A percentile compares a stretch with the other conserved stretches of the same genome.
Evolutionary conservation across 345 rosid species (phyloP).

Genomic region (Brassica napus): Da-Ae NC_063451.1:31914001-31914500

Average conservation of each 20-base stretch:
- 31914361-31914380: slow-evolving; percentile 23
- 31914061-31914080: slow-evolving; percentile 34
- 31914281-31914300: slow-evolving; percentile 35
- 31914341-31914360: slow-evolving; percentile 17
- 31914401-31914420: slow-evolving; percentile 21
- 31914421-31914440: slow-evolving; percentile 35
- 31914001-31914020: slow-evolving; percentile 34
- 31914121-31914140: slow-evolving; percentile 7
- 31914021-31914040: slow-evolving; percentile 27
- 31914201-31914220: slow-evolving; percentile 1
- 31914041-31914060: slow-evolving; percentile 26
- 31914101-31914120: not conserved
- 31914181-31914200: slow-evolving; percentile 23
- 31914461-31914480: not conserved
- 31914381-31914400: slow-evolving; percentile 26
- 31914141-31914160: not conserved
- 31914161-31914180: slow-evolving; percentile 34
- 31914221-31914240: slow-evolving; percentile 21
- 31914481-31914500: slow-evolving; percentile 13
- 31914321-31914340: slow-evolving; percentile 32
- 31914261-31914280: slow-evolving; percentile 34
- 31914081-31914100: slow-evolving; percentile 4
- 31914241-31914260: slow-evolving; percentile 17
- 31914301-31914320: slow-evolving; percentile 33
- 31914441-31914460: slow-evolving; percentile 36